Percentiles rank a stretch among this genome's conserved stretches.
Evolutionary conservation across 768 basidiomycete species (phyloP).

Genomic region (Leucocoprinus leucothites): DNA sequence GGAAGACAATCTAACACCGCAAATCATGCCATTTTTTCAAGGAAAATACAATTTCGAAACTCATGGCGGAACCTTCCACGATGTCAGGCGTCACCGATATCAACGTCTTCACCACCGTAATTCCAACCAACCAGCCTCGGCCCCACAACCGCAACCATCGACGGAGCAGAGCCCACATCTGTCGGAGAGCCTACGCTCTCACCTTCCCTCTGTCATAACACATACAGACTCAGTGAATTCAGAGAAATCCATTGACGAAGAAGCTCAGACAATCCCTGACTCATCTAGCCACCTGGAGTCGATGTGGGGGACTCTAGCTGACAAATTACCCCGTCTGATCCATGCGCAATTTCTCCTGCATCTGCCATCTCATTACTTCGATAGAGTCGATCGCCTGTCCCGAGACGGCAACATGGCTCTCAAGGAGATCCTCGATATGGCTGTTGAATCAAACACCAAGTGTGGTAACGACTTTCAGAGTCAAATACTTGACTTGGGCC

Average conservation of each 20-base stretch:
- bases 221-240: background rate
- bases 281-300: background rate
- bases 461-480: background rate
- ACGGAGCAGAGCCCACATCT: background rate
- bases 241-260: background rate
- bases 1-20: too few relatives aligned
- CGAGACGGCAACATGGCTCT: constrained; percentile 59
- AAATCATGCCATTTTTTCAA: background rate
- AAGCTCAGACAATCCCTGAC: background rate
- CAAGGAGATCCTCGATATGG: constrained; percentile 49
- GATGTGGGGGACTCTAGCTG: background rate
- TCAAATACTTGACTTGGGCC: background rate
- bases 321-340: background rate
- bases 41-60: background rate
- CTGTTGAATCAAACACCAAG: constrained; percentile 22
- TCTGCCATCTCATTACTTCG: constrained; percentile 2
- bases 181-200: background rate
- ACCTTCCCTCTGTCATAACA: background rate
- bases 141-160: background rate
- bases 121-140: background rate
- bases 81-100: background rate
- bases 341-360: background rate
- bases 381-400: constrained; percentile 58
- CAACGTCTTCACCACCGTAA: background rate
- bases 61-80: background rate